A percentile compares a stretch with the other conserved stretches of the same genome.
Evolutionary conservation across 106 monocot species (phyloP).

Genomic region (Acorus gramineus): DNA sequence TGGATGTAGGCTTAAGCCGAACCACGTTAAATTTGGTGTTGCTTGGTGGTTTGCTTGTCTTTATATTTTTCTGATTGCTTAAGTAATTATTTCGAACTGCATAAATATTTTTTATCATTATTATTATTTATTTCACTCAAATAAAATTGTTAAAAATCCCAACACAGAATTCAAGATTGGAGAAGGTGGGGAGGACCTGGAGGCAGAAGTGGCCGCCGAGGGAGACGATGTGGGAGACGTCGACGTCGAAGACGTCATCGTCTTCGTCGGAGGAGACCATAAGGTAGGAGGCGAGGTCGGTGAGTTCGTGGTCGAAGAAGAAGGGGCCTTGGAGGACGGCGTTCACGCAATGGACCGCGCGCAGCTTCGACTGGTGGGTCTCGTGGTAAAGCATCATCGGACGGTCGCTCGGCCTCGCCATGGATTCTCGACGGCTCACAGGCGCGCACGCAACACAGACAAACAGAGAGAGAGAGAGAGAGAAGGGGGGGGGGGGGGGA

Average conservation of each 20-base stretch:
- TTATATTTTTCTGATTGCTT: no score
- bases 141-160: no score
- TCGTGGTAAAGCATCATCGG: slow-evolving; percentile 82
- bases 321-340: slow-evolving; percentile 86
- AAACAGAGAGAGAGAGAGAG: no score
- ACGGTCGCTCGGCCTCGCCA: slow-evolving; percentile 55
- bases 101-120: no score
- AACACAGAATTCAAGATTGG: neutral
- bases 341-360: slow-evolving; percentile 97
- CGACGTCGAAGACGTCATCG: slow-evolving; percentile 4
- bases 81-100: no score
- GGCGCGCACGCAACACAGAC: no score
- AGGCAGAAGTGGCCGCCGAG: slow-evolving; percentile 88
- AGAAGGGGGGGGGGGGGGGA: no score
- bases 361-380: slow-evolving; percentile 87
- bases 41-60: no score
- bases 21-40: no score
- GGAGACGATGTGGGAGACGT: slow-evolving; percentile 85
- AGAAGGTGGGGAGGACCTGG: slow-evolving; percentile 29
- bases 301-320: slow-evolving; percentile 85
- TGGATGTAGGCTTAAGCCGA: no score
- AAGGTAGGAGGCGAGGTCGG: slow-evolving; percentile 78
- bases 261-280: slow-evolving; percentile 33
- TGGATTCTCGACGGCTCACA: neutral
- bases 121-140: no score